These are phyloP conservation scores for Camelina hispida DNA, from an alignment of 345 rosid genomes.

Conservation along the genomic window DNA sequence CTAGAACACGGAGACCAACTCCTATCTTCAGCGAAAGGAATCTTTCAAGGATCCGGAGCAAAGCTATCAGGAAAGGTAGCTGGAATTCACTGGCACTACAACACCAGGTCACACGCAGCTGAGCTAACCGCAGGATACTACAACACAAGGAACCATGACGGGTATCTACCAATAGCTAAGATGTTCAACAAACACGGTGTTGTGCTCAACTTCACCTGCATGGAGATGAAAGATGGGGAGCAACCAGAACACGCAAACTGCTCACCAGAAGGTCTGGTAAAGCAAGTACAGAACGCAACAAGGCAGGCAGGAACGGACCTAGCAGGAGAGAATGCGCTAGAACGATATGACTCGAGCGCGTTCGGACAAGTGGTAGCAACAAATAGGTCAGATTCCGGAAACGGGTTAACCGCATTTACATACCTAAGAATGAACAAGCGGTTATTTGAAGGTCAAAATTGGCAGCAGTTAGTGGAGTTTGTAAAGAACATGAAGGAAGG, in stretches of 20 bases:
- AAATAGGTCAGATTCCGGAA: conserved; percentile 75
- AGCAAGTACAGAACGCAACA: conserved; percentile 82
- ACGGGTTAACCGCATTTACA: conserved; percentile 82
- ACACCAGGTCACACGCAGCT: conserved; percentile 93
- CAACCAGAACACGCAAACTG: conserved; percentile 77
- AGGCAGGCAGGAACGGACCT: conserved; percentile 62
- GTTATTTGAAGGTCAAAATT: conserved; percentile 82
- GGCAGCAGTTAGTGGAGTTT: conserved; percentile 82
- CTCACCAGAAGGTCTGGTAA: conserved; percentile 90
- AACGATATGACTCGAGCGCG: conserved; percentile 78
- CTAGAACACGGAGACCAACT: conserved; percentile 79
- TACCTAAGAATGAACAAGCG: conserved; percentile 84
- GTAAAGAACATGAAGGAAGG: conserved; percentile 81
- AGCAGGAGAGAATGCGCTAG: conserved; percentile 93
- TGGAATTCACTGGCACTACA: conserved; percentile 98
- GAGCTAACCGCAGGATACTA: conserved; percentile 93
- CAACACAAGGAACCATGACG: conserved; percentile 77
- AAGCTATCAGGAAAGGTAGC: conserved; percentile 86
- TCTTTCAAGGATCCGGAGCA: conserved; percentile 71
- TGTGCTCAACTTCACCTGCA: conserved; percentile 91
- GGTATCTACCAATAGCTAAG: conserved; percentile 77
- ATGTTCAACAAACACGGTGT: conserved; percentile 73
- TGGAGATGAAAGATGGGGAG: conserved; percentile 88
- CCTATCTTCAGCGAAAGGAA: conserved; percentile 71
- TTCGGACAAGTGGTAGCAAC: conserved; percentile 77